phyloP scores from a whole-genome alignment of 768 basidiomycete species.

The Piloderma croceum region DNA sequence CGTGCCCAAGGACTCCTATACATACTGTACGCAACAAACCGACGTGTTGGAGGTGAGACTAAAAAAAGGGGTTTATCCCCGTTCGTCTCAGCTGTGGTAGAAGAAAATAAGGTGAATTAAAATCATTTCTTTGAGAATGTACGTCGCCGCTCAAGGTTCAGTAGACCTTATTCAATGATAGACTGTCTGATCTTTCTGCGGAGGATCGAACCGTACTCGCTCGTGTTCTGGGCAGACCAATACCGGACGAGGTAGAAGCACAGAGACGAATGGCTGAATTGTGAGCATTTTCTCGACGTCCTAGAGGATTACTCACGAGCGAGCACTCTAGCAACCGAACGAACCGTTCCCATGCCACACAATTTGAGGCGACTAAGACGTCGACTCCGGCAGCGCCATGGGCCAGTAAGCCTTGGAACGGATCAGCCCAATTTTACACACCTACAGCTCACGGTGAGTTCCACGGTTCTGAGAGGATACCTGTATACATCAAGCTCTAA shows the following conservation, averaged over 20 bases:
- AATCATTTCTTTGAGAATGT: too few relatives aligned
- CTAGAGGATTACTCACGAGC: too few relatives aligned
- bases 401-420: too few relatives aligned
- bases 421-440: too few relatives aligned
- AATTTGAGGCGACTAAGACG: too few relatives aligned
- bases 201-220: too few relatives aligned
- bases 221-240: background rate
- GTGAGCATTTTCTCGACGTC: background rate
- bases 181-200: background rate
- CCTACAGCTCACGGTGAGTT: too few relatives aligned
- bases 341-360: too few relatives aligned
- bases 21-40: conserved; percentile 41
- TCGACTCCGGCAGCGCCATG: too few relatives aligned
- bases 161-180: background rate
- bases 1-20: conserved; percentile 72
- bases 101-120: conserved; percentile 37
- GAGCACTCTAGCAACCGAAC: too few relatives aligned
- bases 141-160: background rate
- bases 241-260: background rate
- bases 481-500: too few relatives aligned
- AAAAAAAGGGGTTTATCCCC: conserved; percentile 48
- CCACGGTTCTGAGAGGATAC: too few relatives aligned
- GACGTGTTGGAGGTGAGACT: conserved; percentile 51
- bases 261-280: background rate
- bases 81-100: conserved; percentile 46